Percentiles rank a stretch among this genome's conserved stretches.
phyloP scores from a whole-genome alignment of 371 early-diverging fungal genomes.

The Lichtheimia hyalospora region DNA sequence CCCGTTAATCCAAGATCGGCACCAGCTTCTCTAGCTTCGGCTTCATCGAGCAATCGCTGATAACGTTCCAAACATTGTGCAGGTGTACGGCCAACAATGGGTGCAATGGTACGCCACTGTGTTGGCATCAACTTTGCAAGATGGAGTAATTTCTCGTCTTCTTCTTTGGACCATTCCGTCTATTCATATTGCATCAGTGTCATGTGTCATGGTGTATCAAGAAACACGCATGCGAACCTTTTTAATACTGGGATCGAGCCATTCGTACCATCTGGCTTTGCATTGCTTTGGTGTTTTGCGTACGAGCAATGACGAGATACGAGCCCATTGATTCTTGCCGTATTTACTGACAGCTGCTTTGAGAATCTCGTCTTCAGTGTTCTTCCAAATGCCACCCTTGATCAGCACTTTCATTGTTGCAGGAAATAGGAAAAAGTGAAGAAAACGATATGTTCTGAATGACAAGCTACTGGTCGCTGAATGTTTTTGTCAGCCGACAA shows the following conservation, averaged over 20 bases:
- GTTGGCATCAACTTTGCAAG: slow-evolving; percentile 98
- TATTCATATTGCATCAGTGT: slow-evolving; percentile 15
- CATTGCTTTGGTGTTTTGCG: slow-evolving; percentile 97
- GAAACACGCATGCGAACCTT: slow-evolving; percentile 56
- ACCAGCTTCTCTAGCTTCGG: slow-evolving; percentile 72
- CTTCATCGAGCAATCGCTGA: slow-evolving; percentile 93
- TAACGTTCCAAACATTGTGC: slow-evolving; percentile 98
- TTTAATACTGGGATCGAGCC: slow-evolving; percentile 97
- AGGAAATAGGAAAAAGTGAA: not conserved
- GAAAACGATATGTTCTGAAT: no score
- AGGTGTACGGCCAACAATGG: slow-evolving; percentile 97
- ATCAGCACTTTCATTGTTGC: slow-evolving; percentile 28
- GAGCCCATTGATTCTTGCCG: slow-evolving; percentile 98
- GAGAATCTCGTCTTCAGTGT: slow-evolving; percentile 96
- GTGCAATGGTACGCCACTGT: slow-evolving; percentile 98
- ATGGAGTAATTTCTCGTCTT: slow-evolving; percentile 96
- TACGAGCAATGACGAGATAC: slow-evolving; percentile 94
- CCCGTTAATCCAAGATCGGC: slow-evolving; percentile 69
- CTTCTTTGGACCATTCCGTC: slow-evolving; percentile 98
- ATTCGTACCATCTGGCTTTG: slow-evolving; percentile 99
- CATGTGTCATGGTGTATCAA: not conserved
- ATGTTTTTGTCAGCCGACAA: no score
- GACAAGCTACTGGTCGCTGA: no score
- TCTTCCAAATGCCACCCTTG: slow-evolving; percentile 86
- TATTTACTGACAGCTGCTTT: slow-evolving; percentile 98